Conservation (phyloP, 2,329 filamentous ascomycete genomes). For the Colletotrichum gloeosporioides region DNA sequence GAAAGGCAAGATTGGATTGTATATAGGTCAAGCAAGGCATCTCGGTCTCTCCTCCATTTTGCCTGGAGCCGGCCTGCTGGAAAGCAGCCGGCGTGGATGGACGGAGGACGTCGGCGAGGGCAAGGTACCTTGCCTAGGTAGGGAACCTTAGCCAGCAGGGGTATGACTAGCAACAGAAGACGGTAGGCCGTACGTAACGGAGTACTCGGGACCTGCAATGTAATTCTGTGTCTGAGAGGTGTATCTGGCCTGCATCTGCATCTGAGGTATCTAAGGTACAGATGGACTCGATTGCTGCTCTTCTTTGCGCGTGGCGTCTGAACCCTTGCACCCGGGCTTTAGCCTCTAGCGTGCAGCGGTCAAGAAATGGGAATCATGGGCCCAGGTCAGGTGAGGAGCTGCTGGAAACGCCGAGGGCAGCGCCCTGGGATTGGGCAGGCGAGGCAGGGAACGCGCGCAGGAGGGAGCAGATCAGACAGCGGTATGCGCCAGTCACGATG, state of each 20-base stretch:
- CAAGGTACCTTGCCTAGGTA: not conserved
- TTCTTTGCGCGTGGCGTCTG: conserved; percentile 23
- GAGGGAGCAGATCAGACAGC: conserved; percentile 25
- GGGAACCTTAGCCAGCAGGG: conserved; percentile 26
- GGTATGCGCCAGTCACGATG: conserved; percentile 23
- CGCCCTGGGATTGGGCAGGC: conserved; percentile 25
- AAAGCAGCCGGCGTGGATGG: conserved; percentile 32
- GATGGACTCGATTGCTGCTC: conserved; percentile 15
- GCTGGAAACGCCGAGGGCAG: conserved; percentile 25
- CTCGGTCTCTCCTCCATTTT: not conserved
- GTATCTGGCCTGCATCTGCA: not conserved
- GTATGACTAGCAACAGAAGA: conserved; percentile 7
- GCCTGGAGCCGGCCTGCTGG: conserved; percentile 5
- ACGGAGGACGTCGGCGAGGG: conserved; percentile 27
- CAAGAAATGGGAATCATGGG: conserved; percentile 24
- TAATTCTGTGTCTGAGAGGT: not conserved
- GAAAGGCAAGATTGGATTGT: conserved; percentile 28
- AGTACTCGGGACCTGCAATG: not conserved
- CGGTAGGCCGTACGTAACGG: not conserved
- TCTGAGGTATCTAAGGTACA: not conserved
- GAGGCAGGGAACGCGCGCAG: conserved; percentile 24
- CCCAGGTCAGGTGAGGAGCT: conserved; percentile 30
- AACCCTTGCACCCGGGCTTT: not conserved
- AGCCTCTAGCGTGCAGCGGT: conserved; percentile 28
- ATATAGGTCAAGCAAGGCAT: conserved; percentile 24